Conservation (phyloP, 768 basidiomycete species). For the Suillus luteus region DNA sequence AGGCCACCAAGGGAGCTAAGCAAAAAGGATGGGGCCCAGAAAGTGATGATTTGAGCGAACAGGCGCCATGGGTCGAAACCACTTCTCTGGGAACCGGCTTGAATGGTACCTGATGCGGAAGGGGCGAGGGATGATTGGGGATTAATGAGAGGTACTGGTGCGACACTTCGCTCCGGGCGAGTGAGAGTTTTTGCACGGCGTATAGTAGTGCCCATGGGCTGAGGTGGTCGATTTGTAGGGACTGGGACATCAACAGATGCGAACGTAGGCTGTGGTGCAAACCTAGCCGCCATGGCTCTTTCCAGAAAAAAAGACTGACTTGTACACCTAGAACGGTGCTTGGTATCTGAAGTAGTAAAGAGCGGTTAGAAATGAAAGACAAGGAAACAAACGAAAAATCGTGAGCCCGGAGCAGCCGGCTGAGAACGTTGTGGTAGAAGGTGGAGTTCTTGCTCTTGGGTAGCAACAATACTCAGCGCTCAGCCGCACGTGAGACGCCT, state of each 20-base stretch:
- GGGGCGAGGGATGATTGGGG: conserved; percentile 56
- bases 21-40: conserved; percentile 86
- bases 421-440: conserved; percentile 4
- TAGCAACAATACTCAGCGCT: neutral
- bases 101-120: conserved; percentile 39
- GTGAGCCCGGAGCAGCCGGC: conserved; percentile 21
- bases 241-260: conserved; percentile 56
- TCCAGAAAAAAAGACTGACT: conserved; percentile 5
- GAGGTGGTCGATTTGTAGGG: conserved; percentile 58
- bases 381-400: conserved; percentile 21
- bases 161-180: conserved; percentile 91
- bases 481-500: neutral
- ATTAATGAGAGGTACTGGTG: conserved; percentile 92
- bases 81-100: conserved; percentile 30
- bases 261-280: conserved; percentile 18
- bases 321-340: conserved; percentile 4
- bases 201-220: conserved; percentile 57
- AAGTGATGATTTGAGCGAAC: conserved; percentile 78
- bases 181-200: conserved; percentile 95
- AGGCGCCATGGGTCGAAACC: conserved; percentile 72
- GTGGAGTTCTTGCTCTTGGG: neutral
- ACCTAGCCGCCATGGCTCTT: conserved; percentile 26
- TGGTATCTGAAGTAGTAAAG: conserved; percentile 11
- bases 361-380: conserved; percentile 20
- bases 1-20: conserved; percentile 77